These are phyloP conservation scores for Collybia sp. DNA, from an alignment of 768 basidiomycete species.

Conservation along the genomic window DNA sequence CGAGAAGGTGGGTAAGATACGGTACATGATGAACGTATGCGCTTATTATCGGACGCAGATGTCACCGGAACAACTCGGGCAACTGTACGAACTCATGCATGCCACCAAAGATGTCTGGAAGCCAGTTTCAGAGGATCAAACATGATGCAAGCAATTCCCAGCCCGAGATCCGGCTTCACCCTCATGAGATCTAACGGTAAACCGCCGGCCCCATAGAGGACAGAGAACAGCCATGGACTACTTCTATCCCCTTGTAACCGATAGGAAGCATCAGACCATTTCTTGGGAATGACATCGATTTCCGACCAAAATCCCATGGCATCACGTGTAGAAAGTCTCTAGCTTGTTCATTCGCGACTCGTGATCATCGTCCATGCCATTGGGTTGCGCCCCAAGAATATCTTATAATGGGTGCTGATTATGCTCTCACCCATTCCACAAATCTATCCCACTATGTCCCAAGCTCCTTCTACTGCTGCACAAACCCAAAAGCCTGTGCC, in stretches of 20 bases:
- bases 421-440: constrained; percentile 1
- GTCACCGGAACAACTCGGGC: constrained; percentile 87
- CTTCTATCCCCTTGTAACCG: not conserved
- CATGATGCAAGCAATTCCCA: constrained; percentile 9
- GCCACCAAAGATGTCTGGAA: constrained; percentile 89
- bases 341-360: too few relatives aligned
- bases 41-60: constrained; percentile 42
- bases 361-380: too few relatives aligned
- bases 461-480: constrained; percentile 9
- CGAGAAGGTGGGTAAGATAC: constrained; percentile 56
- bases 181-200: not conserved
- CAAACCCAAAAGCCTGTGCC: not conserved
- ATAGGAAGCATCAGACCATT: too few relatives aligned
- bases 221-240: not conserved
- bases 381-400: not conserved
- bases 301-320: too few relatives aligned
- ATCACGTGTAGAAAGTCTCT: too few relatives aligned
- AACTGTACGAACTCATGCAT: constrained; percentile 93
- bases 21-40: not conserved
- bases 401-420: constrained; percentile 6
- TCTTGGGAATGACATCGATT: too few relatives aligned
- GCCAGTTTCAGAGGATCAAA: constrained; percentile 29
- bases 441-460: constrained; percentile 25
- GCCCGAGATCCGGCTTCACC: not conserved
- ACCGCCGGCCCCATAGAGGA: not conserved